Base-by-base conservation (phyloP, 2,329 filamentous ascomycete species). In the Gnomoniopsis sp. region DNA sequence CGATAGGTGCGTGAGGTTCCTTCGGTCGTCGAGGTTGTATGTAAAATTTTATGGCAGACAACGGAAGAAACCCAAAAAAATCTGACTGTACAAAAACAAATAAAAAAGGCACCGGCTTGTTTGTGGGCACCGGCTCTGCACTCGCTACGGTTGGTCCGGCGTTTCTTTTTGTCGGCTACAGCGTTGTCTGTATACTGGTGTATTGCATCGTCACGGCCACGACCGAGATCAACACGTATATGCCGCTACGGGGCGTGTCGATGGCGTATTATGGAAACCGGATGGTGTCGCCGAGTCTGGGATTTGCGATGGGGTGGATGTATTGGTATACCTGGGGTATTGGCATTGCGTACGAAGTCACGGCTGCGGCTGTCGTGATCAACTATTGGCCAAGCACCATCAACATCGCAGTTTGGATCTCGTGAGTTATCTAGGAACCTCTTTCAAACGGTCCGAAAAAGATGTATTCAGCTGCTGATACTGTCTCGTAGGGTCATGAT, bases 251-350 rank as follows among this genome's bases (percentile, higher is more conserved):
- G 59, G 74, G 80, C 65, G 75, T 68, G 59, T 75, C 79, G 58
- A 79, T 83, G 76, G 73, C 77, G 58, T 67, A 79, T 66, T 80
- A 81, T 70, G 71, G 71, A 59, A 70, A 73, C 30, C 74, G 77
- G 38, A 78, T 77, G 62, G 73, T 79, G 21, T 75, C 75, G 22
- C 70, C 71, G 19, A 71, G 69, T 36, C 64, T 80, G 44, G 77
- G 76, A 2, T 79, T 79, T 57, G 71, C 75, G 10, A 69, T 78
- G 62, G 77, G 77, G 3, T 78, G 74, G 73, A 11, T 76, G 1
- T 74, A 74, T 63, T 69, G 66, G 57, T 73, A 72, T 65, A 71
- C 70, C 1, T 65, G 75, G 17, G 74, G 71, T 7, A 77, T 79
- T 14, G 55, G 72, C 19, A 69, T 72, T 3, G 68, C 72, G 0